Base-by-base conservation (phyloP, 306 rosid genomes). In the Fragaria iinumae region DNA sequence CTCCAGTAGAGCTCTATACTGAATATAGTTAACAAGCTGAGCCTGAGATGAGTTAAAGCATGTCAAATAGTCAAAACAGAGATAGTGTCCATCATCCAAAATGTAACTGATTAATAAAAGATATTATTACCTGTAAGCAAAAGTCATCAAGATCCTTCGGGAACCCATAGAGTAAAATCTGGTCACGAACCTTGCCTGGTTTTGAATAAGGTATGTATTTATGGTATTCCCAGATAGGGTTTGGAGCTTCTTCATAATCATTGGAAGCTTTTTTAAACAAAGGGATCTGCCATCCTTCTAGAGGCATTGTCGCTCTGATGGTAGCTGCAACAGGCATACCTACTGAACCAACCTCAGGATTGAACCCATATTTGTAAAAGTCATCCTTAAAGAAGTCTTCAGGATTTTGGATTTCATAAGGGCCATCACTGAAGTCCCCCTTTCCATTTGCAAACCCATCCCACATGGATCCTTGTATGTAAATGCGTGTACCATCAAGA, bases 271-370 rank as follows among this genome's bases (percentile, higher is more conserved):
- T 88, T 82, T 85, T 91, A 82, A 91, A 88, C 81, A 91, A 43
- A 18, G 98, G 98, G 85, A 94, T 90, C 71, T 84, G 74, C 95
- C 98, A 91, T 75, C 95, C 98, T 89, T 89, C 96, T 5, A 81
- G 77, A 53, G 95, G 98, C 98, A 91, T 94, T 60, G 93, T 87
- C 67, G 96, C 98, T 90, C 94, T 86, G 70, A 94, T 90, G 79
- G 98, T 94, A 84, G 93, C 89, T 38, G 97, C 97, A 75, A 90
- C 95, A 60, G 98, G 96, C 90, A 90, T 78, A 71, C 98, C 98
- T 20, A 94, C 90, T 49, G 88, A 90, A 81, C 98, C 98, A 83
- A 91, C 91, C 91, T 94, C 98, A 10, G 98, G 98, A 90, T 94
- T 91, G 80, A 94, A 94, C 74, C 97, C 98, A 57, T 86, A 90